These are phyloP conservation scores for Aspergillus egyptiacus DNA, from an alignment of 495 filamentous ascomycete genomes.

Conservation along the genomic window DNA sequence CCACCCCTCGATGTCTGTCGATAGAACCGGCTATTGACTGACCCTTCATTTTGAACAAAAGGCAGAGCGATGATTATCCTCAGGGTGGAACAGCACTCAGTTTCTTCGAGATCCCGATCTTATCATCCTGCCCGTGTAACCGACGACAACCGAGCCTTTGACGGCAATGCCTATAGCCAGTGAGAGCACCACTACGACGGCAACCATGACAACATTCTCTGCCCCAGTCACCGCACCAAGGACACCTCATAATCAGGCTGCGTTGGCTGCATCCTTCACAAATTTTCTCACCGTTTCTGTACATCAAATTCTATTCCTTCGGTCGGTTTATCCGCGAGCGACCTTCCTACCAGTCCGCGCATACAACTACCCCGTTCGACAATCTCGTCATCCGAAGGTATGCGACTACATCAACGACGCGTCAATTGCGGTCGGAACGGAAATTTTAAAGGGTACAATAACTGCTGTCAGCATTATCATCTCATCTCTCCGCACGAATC, in stretches of 20 bases:
- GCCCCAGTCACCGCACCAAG: constrained; percentile 39
- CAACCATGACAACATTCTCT: constrained; percentile 46
- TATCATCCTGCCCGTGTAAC: constrained; percentile 34
- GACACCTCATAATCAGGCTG: constrained; percentile 42
- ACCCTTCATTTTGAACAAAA: constrained; percentile 29
- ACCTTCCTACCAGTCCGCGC: constrained; percentile 78
- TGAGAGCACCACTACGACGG: constrained; percentile 42
- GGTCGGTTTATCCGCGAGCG: constrained; percentile 69
- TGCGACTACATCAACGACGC: constrained; percentile 88
- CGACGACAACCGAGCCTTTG: constrained; percentile 32
- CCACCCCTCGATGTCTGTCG: constrained; percentile 12
- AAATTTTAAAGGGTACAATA: constrained; percentile 68
- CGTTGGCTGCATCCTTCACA: constrained; percentile 45
- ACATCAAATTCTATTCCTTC: constrained; percentile 89
- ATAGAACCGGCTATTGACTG: constrained; percentile 26
- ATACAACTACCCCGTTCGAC: constrained; percentile 85
- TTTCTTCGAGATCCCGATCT: constrained; percentile 41
- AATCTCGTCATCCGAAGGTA: constrained; percentile 83
- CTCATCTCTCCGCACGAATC: constrained; percentile 51
- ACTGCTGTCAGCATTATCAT: constrained; percentile 70
- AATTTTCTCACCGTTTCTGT: constrained; percentile 83
- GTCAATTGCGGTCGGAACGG: constrained; percentile 64
- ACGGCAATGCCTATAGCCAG: constrained; percentile 46
- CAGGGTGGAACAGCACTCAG: constrained; percentile 45
- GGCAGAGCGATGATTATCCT: constrained; percentile 49